These are phyloP conservation scores for Aspergillus baeticus DNA, from an alignment of 495 filamentous ascomycete genomes.

Conservation along the genomic window DNA sequence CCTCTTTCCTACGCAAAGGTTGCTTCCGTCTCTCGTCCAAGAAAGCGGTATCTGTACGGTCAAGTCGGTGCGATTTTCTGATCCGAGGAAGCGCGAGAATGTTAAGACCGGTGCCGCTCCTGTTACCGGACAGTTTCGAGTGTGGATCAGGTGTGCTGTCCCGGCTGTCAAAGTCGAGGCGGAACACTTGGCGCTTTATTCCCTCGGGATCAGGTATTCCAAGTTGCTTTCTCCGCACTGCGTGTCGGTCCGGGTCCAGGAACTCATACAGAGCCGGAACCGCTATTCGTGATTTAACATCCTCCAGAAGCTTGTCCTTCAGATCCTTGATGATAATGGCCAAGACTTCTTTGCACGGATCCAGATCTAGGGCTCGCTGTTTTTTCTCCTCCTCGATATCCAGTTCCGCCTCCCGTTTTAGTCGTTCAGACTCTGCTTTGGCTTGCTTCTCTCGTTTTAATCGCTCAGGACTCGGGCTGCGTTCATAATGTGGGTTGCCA, in stretches of 20 bases:
- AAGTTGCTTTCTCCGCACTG: conserved; percentile 68
- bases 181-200: conserved; percentile 46
- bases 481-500: conserved; percentile 65
- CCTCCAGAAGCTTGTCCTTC: conserved; percentile 76
- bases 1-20: conserved; percentile 49
- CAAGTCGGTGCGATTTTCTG: conserved; percentile 60
- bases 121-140: conserved; percentile 26
- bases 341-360: conserved; percentile 80
- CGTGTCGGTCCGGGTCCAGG: conserved; percentile 79
- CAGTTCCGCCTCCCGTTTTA: conserved; percentile 67
- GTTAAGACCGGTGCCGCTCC: conserved; percentile 47
- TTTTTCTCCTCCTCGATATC: conserved; percentile 86
- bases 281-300: conserved; percentile 81
- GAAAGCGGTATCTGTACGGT: conserved; percentile 65
- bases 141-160: conserved; percentile 69
- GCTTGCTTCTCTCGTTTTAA: conserved; percentile 52
- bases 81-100: conserved; percentile 69
- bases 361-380: conserved; percentile 75
- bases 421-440: conserved; percentile 51
- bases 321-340: conserved; percentile 78
- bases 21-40: conserved; percentile 73
- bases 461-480: conserved; percentile 59
- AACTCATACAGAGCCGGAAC: conserved; percentile 78
- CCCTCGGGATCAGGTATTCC: conserved; percentile 72
- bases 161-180: conserved; percentile 51